These are phyloP conservation scores for Pyrenophora tritici-repentis DNA, from an alignment of 2,329 filamentous ascomycete species.

Conservation along the genomic window DNA sequence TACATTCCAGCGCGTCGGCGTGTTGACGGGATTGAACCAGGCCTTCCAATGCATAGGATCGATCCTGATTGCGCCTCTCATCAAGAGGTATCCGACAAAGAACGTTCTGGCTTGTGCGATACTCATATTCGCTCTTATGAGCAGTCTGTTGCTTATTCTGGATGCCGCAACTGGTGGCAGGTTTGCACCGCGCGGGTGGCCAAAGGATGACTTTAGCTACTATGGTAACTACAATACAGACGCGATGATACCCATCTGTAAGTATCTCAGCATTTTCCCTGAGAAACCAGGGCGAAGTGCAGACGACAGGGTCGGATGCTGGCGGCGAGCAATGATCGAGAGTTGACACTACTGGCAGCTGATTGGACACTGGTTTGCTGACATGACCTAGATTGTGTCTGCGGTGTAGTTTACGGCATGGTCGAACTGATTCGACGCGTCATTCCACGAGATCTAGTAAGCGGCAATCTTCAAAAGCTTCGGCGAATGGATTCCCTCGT, in stretches of 20 bases:
- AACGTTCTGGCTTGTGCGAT: constrained; percentile 53
- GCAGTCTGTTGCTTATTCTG: constrained; percentile 55
- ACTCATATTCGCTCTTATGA: constrained; percentile 54
- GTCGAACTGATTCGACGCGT: constrained; percentile 58
- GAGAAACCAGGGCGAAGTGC: background rate
- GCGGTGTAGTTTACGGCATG: constrained; percentile 50
- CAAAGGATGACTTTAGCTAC: constrained; percentile 50
- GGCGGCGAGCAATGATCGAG: too few relatives aligned
- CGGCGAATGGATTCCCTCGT: constrained; percentile 54
- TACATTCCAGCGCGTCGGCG: constrained; percentile 55
- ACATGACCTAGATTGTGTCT: constrained; percentile 27
- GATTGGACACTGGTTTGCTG: constrained; percentile 5
- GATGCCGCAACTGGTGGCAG: constrained; percentile 56
- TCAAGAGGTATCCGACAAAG: constrained; percentile 55
- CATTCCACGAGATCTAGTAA: constrained; percentile 58
- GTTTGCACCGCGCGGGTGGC: constrained; percentile 45
- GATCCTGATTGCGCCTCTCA: constrained; percentile 57
- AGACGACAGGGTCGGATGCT: background rate
- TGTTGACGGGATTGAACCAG: constrained; percentile 57
- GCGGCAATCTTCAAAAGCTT: constrained; percentile 57
- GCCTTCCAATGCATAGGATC: constrained; percentile 58
- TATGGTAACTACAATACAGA: constrained; percentile 57
- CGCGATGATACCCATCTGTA: constrained; percentile 56
- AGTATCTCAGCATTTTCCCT: constrained; percentile 8
- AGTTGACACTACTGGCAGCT: too few relatives aligned